Conservation (phyloP, 176 grass and related monocot genomes). For the Olyra latifolia region DNA sequence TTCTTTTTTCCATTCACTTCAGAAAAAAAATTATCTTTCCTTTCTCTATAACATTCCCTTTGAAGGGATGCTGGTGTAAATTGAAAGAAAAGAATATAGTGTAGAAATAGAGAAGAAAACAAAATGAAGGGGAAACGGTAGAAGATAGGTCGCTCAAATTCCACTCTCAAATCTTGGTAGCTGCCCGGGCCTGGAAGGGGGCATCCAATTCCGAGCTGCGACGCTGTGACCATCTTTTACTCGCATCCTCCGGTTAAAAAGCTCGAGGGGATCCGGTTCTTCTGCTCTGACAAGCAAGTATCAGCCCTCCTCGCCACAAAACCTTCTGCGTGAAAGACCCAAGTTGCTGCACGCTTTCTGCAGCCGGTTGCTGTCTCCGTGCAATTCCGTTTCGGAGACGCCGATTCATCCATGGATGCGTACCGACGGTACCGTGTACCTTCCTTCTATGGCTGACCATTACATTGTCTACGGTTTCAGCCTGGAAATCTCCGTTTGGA, state of each 20-base stretch:
- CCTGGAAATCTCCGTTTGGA: not conserved
- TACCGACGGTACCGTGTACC: not conserved
- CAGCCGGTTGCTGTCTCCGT: constrained; percentile 10
- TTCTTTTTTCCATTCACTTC: no score
- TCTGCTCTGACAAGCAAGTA: not conserved
- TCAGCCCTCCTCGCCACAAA: constrained; percentile 22
- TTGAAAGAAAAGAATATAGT: no score
- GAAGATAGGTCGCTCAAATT: no score
- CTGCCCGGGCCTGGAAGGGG: not conserved
- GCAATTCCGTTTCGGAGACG: constrained; percentile 31
- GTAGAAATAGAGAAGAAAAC: no score
- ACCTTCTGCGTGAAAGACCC: not conserved
- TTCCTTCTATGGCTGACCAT: constrained; percentile 4
- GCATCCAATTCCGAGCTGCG: constrained; percentile 38
- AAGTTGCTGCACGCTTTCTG: constrained; percentile 19
- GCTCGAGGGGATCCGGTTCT: constrained; percentile 27
- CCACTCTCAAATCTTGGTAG: not conserved
- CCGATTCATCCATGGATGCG: not conserved
- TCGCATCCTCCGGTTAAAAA: not conserved
- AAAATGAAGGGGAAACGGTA: no score
- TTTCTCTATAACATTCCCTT: no score
- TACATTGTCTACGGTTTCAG: not conserved
- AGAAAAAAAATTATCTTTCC: no score
- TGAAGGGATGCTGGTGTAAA: no score
- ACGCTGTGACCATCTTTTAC: not conserved